Conservation (phyloP, 768 basidiomycete species). For the Tubosaeta brunneosetosa region DNA sequence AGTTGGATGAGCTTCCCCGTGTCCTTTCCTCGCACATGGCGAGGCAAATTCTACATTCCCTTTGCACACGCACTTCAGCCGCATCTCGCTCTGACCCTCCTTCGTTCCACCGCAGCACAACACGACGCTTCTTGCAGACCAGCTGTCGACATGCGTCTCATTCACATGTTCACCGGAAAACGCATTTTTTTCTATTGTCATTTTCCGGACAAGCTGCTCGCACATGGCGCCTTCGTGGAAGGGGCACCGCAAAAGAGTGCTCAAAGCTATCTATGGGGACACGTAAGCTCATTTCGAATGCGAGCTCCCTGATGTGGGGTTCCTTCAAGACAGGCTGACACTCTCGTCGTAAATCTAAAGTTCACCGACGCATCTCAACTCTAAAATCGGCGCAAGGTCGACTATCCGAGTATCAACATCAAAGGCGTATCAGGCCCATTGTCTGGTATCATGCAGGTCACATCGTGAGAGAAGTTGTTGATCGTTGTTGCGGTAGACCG, state of each 20-base stretch:
- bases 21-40: conserved; percentile 72
- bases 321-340: conserved; percentile 74
- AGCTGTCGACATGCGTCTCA: conserved; percentile 87
- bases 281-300: no score
- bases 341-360: conserved; percentile 85
- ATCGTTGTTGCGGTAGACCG: conserved; percentile 17
- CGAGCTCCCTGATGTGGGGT: conserved; percentile 30
- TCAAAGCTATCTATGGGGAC: conserved; percentile 81
- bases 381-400: conserved; percentile 56
- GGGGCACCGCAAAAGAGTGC: conserved; percentile 42
- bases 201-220: conserved; percentile 92
- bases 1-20: no score
- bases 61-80: conserved; percentile 87
- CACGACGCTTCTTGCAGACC: conserved; percentile 94
- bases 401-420: conserved; percentile 94
- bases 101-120: conserved; percentile 38
- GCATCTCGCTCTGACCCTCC: conserved; percentile 60
- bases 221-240: conserved; percentile 60
- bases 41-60: conserved; percentile 82
- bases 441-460: conserved; percentile 43
- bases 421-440: conserved; percentile 56
- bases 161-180: conserved; percentile 61
- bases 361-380: conserved; percentile 82
- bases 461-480: conserved; percentile 43
- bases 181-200: conserved; percentile 97